phyloP scores from a whole-genome alignment of 306 rosid genomes.

The Nissolia schottii region DNA sequence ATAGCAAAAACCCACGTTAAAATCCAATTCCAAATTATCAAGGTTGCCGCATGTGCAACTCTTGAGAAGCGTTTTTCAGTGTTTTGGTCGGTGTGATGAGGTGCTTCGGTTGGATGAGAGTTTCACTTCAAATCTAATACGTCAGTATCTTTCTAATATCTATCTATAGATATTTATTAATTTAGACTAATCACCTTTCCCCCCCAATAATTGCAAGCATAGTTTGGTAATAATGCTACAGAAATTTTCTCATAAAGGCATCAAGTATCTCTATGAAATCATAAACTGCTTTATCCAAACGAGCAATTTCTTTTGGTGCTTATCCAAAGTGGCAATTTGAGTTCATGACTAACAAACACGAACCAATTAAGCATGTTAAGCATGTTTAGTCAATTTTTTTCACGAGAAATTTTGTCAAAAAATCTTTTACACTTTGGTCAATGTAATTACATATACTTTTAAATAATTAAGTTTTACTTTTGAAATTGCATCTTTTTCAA shows the following conservation, averaged over 20 bases:
- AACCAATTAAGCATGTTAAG: no score
- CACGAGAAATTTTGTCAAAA: no score
- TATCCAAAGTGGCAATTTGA: not conserved
- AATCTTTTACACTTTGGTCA: no score
- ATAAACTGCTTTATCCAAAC: not conserved
- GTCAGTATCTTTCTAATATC: not conserved
- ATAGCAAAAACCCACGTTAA: not conserved
- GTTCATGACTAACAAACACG: not conserved
- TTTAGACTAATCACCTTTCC: not conserved
- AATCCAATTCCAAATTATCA: not conserved
- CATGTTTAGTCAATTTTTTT: no score
- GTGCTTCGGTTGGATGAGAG: not conserved
- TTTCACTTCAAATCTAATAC: not conserved
- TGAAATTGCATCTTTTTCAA: no score
- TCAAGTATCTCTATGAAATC: not conserved
- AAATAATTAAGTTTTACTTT: no score
- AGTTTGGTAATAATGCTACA: not conserved
- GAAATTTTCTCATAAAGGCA: not conserved
- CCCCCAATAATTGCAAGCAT: not conserved
- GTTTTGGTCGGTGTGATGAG: no score
- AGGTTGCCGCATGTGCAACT: not conserved
- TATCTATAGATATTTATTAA: no score
- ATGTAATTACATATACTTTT: no score
- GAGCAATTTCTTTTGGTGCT: not conserved
- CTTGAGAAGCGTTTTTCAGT: no score